Base-by-base conservation (phyloP, 2,329 filamentous ascomycete genomes). In the Fusarium napiforme region DNA sequence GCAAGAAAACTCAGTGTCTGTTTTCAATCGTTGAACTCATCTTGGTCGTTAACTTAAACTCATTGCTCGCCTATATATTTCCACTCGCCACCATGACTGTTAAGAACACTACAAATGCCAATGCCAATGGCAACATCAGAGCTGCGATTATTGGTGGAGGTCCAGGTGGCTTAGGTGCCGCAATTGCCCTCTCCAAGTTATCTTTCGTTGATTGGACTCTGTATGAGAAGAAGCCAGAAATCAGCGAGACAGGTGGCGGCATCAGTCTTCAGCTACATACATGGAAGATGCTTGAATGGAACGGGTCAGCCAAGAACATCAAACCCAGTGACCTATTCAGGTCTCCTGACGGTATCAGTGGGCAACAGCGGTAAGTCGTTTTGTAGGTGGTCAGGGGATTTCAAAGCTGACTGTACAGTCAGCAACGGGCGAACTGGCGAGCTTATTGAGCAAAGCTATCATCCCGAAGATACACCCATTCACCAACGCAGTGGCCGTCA, bases 161-260 rank as follows among this genome's bases (percentile, higher is more conserved):
- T 0, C 78, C 78, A 5, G 78, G 78, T 7, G 78, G 78, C 1
- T 55, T 81, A 11, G 78, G 75, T 11, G 77, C 79, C n/a, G 80
- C 81, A 1, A 82, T 82, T 49, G 79, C 79, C 19, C 74, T 82
- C 16, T 70, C 71, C 15, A 77, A 75, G 40, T 61, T 78, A 2
- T 66, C 77, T 5, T 75, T 79, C 16, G 75, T 82, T n/a, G 77
- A 80, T 21, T 81, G 79, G 74, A 75, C 73, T 7, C 56, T 82
- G 8, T 82, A 82, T 60, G 81, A 82, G 62, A 82, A 82, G 73
- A 82, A 81, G 52, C 58, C 77, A 9, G 72, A 79, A 32, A 79
- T 83, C 60, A 82, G 81, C 26, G 82, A 83, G 59, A 81, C 79
- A 1, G 81, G 82, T 11, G 81, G 79, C 9, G 82, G 82, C n/a